Base-by-base conservation (phyloP, 108 stramenopile genomes). In the Pinguiococcus pyrenoidosus region DNA sequence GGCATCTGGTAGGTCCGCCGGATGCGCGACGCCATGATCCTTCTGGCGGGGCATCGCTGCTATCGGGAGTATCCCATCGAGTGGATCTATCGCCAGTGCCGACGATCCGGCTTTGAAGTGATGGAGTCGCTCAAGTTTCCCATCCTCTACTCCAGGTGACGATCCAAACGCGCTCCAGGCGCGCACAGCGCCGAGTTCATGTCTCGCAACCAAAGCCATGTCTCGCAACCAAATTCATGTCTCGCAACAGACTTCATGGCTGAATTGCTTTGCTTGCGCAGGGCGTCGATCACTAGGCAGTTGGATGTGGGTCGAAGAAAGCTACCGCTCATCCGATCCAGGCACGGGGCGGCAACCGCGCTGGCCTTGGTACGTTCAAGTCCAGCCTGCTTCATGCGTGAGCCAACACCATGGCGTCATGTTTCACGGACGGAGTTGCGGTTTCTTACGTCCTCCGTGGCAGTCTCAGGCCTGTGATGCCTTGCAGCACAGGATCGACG, bases 61-160 rank as follows among this genome's bases (percentile, higher is more conserved):
- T 95, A 95, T 63, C 70, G 91, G 14, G 92, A 95, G 44, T 95
- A 86, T 55, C 93, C 93, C 0, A 22, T 88, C 25, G 78, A 87
- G 34, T 95, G 93, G 93, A 80, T 95, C 21, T 50, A 76, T 21
- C 56, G 88, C 35, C 88, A 95, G 37, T 24, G 89, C 13, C 21
- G 45, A 24, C 42, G 27, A 27, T 35, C 71, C 6, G 76, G 78
- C 10, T 27, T 80, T 22, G 60, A 54, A 27, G 63, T 85, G 0
- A 30, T 78, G 2, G 39, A 56, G 20, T 56, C 79, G 16, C 47
- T 40, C 14, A 72, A 69, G 37, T 88, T 88, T 69, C 87, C 92
- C 0, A 89, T 95, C 32, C 54, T 89, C 23, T 89, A 91, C 54
- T 54, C 28, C 59, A 60, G 59, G 59, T 56, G 7, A 4, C 30